Conservation (phyloP, 306 rosid species). For the Castanospermum australe region DNA sequence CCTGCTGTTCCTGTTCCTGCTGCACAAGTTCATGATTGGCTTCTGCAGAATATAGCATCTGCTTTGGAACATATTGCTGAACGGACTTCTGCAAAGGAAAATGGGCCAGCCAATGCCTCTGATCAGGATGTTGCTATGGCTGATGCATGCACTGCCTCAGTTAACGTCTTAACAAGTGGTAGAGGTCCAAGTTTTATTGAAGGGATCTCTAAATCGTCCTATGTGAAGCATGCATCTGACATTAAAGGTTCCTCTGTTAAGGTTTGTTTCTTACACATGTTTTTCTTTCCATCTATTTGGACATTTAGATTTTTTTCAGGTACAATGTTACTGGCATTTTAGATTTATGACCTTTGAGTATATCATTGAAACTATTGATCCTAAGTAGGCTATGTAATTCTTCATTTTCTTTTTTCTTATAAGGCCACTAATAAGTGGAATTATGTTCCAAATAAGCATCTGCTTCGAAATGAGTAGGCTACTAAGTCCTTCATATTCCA, state of each 20-base stretch:
- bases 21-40: slow-evolving; percentile 88
- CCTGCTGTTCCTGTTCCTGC: slow-evolving; percentile 96
- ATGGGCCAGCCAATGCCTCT: slow-evolving; percentile 67
- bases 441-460: background rate
- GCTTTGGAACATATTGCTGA: slow-evolving; percentile 85
- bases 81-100: slow-evolving; percentile 78
- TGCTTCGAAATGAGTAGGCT: background rate
- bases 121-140: slow-evolving; percentile 97
- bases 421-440: background rate
- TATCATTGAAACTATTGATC: background rate
- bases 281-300: background rate
- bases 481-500: background rate
- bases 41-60: slow-evolving; percentile 74
- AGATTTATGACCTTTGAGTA: slow-evolving; percentile 1
- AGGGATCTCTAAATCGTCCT: slow-evolving; percentile 89
- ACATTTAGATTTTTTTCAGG: background rate
- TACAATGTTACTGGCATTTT: background rate
- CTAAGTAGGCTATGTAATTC: background rate
- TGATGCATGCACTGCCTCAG: slow-evolving; percentile 72
- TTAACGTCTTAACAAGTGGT: slow-evolving; percentile 53
- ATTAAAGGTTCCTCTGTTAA: slow-evolving; percentile 86
- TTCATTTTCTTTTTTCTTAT: background rate
- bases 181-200: slow-evolving; percentile 88
- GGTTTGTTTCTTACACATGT: slow-evolving; percentile 54
- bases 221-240: slow-evolving; percentile 58